Percentiles rank a stretch among this genome's conserved stretches.
Conservation (phyloP, 2,329 filamentous ascomycete species). For the Dactylellina parvicollis region DNA sequence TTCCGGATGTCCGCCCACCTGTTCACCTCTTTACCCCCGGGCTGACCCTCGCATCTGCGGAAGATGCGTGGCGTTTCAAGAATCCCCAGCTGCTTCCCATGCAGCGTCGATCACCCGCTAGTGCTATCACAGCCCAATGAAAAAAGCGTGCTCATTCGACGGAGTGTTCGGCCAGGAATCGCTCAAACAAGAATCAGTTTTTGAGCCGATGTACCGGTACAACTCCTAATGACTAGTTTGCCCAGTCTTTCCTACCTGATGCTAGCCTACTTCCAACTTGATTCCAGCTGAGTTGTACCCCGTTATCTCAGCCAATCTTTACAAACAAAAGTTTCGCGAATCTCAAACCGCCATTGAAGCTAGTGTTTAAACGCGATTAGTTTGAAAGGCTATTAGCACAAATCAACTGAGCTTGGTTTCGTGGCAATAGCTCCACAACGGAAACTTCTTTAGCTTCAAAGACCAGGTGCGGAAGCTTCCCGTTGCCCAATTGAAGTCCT, state of each 20-base stretch:
- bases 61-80: slow-evolving; percentile 43
- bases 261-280: slow-evolving; percentile 19
- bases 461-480: slow-evolving; percentile 13
- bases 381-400: not conserved
- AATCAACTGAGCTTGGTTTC: not conserved
- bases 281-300: not conserved
- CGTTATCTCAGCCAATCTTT: slow-evolving; percentile 15
- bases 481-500: slow-evolving; percentile 7
- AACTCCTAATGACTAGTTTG: not conserved
- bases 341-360: not conserved
- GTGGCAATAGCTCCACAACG: slow-evolving; percentile 7
- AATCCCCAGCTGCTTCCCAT: slow-evolving; percentile 7
- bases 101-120: slow-evolving; percentile 53
- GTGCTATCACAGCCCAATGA: slow-evolving; percentile 31
- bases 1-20: not conserved
- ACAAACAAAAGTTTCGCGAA: slow-evolving; percentile 16
- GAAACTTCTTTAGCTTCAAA: slow-evolving; percentile 15
- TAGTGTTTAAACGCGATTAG: not conserved
- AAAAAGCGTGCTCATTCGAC: slow-evolving; percentile 6
- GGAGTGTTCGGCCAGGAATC: slow-evolving; percentile 8
- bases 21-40: not conserved
- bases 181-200: not conserved
- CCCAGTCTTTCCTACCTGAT: not conserved
- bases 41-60: not conserved
- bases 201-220: slow-evolving; percentile 21